Evolutionary conservation across 1,284 basidiomycete genomes (phyloP), one percentile per base, ranked within the genome.

Genomic region (Ceratobasidium sp.): DNA sequence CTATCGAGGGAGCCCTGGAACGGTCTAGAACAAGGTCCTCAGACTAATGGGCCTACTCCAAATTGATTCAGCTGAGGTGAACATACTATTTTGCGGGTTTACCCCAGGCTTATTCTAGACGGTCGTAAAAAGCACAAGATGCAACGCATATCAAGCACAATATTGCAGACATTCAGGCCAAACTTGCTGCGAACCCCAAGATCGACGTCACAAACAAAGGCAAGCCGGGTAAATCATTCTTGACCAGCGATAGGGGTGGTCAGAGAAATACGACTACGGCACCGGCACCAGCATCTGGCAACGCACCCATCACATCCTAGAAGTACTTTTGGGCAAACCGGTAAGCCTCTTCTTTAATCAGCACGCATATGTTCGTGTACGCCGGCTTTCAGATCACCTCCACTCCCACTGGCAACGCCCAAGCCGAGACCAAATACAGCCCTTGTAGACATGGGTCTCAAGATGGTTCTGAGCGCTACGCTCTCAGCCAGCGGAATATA

Each of bases 101-200:
- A 9, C 5, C 11, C 3, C 32, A 4, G 56, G 34, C 34, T 59
- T 0, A 32, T 29, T 59, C 56, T 19, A 37, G 15, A 37, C 19
- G 56, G 9, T 19, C 43, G 7, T 22, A 64, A 37, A 64, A 43
- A 43, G 61, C 61, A 13, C 61, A 64, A 22, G 61, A 37, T 8
- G 43, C 32, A 15, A 64, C 32, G 40, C 22, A 19, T 46, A 17
- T 64, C 5, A 37, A 64, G 11, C 37, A 34, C 40, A 19, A 34
- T 15, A 43, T 64, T 15, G 61, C 61, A 25, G 61, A 64, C 61
- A 64, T 64, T 64, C 37, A 64, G 61, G 44, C 61, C 34, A 64
- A 64, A 17, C 61, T 64, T 44, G 37, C 61, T n/a, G 61, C 61
- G 22, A 64, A 64, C 22, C 25, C 44, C 37, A 64, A 64, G 43